Evolutionary conservation across 805 yeast genomes (phyloP), one percentile per base, ranked within the genome.

Genomic region (Pichia cephalocereana): DNA sequence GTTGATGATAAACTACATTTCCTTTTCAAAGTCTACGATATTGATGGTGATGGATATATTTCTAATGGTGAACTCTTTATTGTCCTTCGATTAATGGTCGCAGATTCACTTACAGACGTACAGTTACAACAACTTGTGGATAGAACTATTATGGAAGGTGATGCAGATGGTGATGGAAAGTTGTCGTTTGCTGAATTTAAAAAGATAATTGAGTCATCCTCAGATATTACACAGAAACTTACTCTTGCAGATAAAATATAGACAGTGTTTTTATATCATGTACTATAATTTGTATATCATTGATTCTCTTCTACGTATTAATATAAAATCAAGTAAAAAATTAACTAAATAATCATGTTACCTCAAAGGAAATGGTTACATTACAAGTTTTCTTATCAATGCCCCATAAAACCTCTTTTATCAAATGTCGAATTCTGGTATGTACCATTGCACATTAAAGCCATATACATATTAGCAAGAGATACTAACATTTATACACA

Each of bases 121-220:
- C 96, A 93, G 59, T 73, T 93, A 48, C 99, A 93, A 64, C 98
- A 95, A 66, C 79, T 93, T 46, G 97, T 91, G n/a, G 98, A 93
- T 64, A 82, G 95, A 65, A 89, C 99, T 0, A 89, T 95, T 54
- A 79, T 88, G 80, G 97, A 91, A 63, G 90, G 88, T 45, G 98
- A 90, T 60, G 58, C 64, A 30, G 96, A 90, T 57, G 90, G 91
- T 2, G 96, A 89, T 60, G 95, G 96, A 1, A 79, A 76, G 56
- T 69, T 93, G 52, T 82, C 83, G 52, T 93, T 89, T 62, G 88
- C 79, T 37, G 99, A 93, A 71, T 93, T 93, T 65, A 79, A 79
- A 55, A 74, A 72, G 46, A 87, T 88, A 0, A 76, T 78, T 28
- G 77, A 76, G 46, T 70, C 73, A 47, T 71, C 73, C 46, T 61